phyloP scores from a whole-genome alignment of 2,329 filamentous ascomycete genomes.

The Ceratocystis lukuohia region DNA sequence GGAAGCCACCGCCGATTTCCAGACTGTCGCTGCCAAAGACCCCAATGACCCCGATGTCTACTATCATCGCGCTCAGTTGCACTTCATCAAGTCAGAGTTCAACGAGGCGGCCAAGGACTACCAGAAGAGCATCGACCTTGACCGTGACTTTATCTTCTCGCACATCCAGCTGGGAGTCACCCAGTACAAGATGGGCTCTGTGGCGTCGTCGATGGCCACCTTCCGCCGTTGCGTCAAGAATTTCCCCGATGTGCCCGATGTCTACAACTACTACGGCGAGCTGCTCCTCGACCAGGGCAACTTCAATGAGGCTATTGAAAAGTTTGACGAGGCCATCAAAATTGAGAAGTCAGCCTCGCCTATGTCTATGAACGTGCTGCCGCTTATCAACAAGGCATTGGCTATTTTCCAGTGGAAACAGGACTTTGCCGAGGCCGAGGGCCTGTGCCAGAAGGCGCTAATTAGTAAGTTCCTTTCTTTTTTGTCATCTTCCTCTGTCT shows the following conservation, averaged over 20 bases:
- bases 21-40: constrained; percentile 71
- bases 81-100: constrained; percentile 94
- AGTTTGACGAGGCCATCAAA: constrained; percentile 96
- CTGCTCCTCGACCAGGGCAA: constrained; percentile 93
- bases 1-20: constrained; percentile 79
- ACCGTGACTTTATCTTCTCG: constrained; percentile 94
- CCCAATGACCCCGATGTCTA: constrained; percentile 88
- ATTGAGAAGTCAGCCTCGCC: constrained; percentile 94
- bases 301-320: constrained; percentile 87
- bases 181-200: constrained; percentile 98
- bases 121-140: constrained; percentile 96
- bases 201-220: constrained; percentile 95
- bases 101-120: constrained; percentile 93
- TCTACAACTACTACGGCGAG: constrained; percentile 99
- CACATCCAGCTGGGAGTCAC: constrained; percentile 98
- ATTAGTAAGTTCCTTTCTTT: constrained; percentile 57
- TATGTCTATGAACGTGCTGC: constrained; percentile 91
- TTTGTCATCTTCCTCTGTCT: neutral
- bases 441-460: constrained; percentile 90
- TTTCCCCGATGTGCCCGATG: constrained; percentile 89
- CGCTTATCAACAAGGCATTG: constrained; percentile 95
- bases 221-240: constrained; percentile 98
- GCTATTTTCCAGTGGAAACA: constrained; percentile 98
- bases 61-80: constrained; percentile 95
- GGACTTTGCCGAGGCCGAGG: constrained; percentile 87